A percentile compares a stretch with the other conserved stretches of the same genome.
These are phyloP conservation scores for Coelastrella sp. DNA, from an alignment of 139 green algal genomes.

Conservation along the genomic window DNA sequence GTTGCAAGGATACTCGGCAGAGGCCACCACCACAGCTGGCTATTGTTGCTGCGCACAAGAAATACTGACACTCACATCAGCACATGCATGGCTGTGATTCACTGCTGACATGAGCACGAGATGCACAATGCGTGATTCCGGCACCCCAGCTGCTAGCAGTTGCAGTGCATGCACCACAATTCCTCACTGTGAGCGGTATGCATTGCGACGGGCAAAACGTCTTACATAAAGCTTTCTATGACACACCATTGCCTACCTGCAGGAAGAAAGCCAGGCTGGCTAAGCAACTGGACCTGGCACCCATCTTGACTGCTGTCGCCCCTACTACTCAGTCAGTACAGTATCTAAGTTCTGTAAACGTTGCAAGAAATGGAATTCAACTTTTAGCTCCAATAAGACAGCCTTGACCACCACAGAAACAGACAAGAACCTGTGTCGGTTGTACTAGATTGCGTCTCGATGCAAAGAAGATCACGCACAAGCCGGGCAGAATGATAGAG, in stretches of 20 bases:
- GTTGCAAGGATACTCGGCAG: not conserved
- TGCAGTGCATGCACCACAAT: not conserved
- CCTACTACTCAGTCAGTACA: not conserved
- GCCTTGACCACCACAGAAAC: too few relatives aligned
- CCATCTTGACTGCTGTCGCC: not conserved
- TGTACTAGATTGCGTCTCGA: too few relatives aligned
- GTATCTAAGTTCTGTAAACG: not conserved
- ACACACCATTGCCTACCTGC: not conserved
- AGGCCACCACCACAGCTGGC: not conserved
- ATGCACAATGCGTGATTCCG: not conserved
- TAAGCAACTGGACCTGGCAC: not conserved
- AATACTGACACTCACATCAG: not conserved
- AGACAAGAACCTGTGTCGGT: too few relatives aligned
- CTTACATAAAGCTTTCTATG: not conserved
- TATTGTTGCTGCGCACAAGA: too few relatives aligned
- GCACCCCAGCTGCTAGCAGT: not conserved
- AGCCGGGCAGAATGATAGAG: too few relatives aligned
- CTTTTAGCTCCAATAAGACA: not conserved
- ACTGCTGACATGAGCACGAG: not conserved
- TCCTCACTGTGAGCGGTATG: not conserved
- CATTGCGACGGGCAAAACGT: not conserved
- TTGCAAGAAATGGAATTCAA: not conserved
- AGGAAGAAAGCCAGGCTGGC: slow-evolving; percentile 8
- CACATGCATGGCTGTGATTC: not conserved
- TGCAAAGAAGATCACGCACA: too few relatives aligned